Percentiles rank a stretch among this genome's conserved stretches.
Evolutionary conservation across 768 basidiomycete genomes (phyloP).

Genomic region (Cyclocybe aegerita): DNA sequence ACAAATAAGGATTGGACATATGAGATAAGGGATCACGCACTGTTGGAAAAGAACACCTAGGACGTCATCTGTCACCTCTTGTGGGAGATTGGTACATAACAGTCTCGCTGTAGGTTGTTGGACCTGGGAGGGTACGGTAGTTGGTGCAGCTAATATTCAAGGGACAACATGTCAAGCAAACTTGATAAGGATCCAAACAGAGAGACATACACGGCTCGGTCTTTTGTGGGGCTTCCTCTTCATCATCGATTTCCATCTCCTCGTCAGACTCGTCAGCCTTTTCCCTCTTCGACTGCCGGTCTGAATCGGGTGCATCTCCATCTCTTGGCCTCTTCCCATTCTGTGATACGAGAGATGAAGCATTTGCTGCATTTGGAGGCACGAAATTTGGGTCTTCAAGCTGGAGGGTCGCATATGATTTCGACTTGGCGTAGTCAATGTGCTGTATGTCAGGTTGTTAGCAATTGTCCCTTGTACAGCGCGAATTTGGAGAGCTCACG

Average conservation of each 20-base stretch:
- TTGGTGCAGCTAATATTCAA: conserved; percentile 32
- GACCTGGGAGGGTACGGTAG: conserved; percentile 43
- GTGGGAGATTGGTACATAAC: conserved; percentile 83
- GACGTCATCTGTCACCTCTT: conserved; percentile 87
- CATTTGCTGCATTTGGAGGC: conserved; percentile 65
- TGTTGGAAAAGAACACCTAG: conserved; percentile 89
- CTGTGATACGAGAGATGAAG: conserved; percentile 44
- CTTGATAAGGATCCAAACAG: conserved; percentile 24
- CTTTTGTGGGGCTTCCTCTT: conserved; percentile 58
- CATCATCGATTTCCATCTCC: conserved; percentile 94
- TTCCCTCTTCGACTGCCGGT: conserved; percentile 64
- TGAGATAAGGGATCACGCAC: conserved; percentile 45
- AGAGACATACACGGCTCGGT: conserved; percentile 47
- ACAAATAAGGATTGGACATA: background rate
- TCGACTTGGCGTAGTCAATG: conserved; percentile 88
- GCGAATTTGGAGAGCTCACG: conserved; percentile 47
- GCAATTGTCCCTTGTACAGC: conserved; percentile 1
- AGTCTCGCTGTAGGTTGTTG: conserved; percentile 62
- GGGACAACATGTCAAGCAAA: conserved; percentile 28
- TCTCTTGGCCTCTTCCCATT: conserved; percentile 71
- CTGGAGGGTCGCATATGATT: conserved; percentile 81
- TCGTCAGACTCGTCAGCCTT: conserved; percentile 66
- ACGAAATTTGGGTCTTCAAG: conserved; percentile 82
- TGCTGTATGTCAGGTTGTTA: conserved; percentile 46
- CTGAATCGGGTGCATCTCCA: conserved; percentile 52